Percentiles rank a stretch among this genome's conserved stretches.
Conservation (phyloP, 2,329 filamentous ascomycete genomes). For the Colletotrichum sp. region DNA sequence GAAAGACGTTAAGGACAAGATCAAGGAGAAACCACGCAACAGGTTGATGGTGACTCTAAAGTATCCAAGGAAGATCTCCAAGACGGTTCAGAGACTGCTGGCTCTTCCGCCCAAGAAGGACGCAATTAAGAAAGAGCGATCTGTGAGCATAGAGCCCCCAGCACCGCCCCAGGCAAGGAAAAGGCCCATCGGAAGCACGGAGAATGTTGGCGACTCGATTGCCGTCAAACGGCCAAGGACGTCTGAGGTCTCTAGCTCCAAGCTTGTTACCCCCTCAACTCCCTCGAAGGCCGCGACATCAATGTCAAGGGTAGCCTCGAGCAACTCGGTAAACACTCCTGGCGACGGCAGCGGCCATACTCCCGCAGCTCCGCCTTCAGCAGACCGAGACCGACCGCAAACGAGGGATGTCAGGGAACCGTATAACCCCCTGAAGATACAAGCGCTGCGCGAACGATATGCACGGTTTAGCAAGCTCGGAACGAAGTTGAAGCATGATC, state of each 20-base stretch:
- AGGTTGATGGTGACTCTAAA: conserved; percentile 50
- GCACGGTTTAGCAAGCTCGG: conserved; percentile 45
- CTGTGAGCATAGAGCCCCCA: conserved; percentile 46
- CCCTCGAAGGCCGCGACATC: conserved; percentile 53
- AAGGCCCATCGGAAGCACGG: conserved; percentile 46
- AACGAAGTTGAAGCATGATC: conserved; percentile 58
- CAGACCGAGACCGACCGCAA: conserved; percentile 38
- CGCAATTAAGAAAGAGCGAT: conserved; percentile 39
- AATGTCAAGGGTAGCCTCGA: conserved; percentile 60
- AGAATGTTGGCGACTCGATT: conserved; percentile 38
- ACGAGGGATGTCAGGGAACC: conserved; percentile 25
- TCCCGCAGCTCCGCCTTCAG: conserved; percentile 35
- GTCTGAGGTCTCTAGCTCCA: conserved; percentile 41
- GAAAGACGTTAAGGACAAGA: conserved; percentile 28
- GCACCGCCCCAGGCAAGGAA: conserved; percentile 47
- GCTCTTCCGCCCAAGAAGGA: conserved; percentile 42
- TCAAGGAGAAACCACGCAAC: conserved; percentile 19
- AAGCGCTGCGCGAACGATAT: conserved; percentile 39
- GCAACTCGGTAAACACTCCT: conserved; percentile 57
- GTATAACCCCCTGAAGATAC: conserved; percentile 30
- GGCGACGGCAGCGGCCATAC: conserved; percentile 48
- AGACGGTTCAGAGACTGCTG: conserved; percentile 51
- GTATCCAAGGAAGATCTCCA: conserved; percentile 51
- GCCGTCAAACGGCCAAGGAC: conserved; percentile 48
- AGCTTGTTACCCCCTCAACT: conserved; percentile 49